These are phyloP conservation scores for Populus trichocarpa DNA, from an alignment of 441 rosid genomes.

Conservation along the genomic window DNA sequence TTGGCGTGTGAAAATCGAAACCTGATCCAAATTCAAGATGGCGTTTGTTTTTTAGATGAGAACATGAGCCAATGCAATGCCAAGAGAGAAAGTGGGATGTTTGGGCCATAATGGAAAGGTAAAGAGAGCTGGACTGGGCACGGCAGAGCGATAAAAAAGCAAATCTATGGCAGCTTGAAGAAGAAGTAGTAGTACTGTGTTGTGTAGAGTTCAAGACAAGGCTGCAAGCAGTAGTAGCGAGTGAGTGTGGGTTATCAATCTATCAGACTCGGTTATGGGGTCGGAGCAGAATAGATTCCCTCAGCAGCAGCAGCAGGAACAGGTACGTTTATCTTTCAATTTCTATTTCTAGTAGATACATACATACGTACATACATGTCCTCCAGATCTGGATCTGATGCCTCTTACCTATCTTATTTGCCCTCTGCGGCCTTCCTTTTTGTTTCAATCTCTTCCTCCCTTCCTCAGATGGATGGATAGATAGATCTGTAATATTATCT, in stretches of 20 bases:
- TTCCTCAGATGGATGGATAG: not conserved
- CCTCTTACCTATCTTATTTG: not conserved
- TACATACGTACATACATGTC: not conserved
- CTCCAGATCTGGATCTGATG: conserved; percentile 12
- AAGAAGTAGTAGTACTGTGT: not conserved
- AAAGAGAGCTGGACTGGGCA: not conserved
- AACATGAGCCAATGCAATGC: not conserved
- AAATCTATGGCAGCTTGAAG: not conserved
- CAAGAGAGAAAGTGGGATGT: not conserved
- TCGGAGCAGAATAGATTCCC: conserved; percentile 88
- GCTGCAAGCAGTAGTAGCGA: not conserved
- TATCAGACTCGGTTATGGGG: conserved; percentile 41
- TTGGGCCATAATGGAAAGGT: not conserved
- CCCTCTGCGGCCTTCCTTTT: conserved; percentile 7
- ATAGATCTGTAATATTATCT: not conserved
- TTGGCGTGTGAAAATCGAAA: not conserved
- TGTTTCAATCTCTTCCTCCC: not conserved
- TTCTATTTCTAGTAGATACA: conserved; percentile 6
- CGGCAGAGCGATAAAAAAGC: too few relatives aligned
- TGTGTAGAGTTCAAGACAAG: not conserved
- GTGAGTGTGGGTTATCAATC: not conserved
- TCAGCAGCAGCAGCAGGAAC: conserved; percentile 43
- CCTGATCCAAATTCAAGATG: not conserved
- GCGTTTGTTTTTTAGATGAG: not conserved
- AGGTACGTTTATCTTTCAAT: conserved; percentile 40